Evolutionary conservation across 305 asterid species (phyloP).

Genomic region (Petunia hybrid): DNA sequence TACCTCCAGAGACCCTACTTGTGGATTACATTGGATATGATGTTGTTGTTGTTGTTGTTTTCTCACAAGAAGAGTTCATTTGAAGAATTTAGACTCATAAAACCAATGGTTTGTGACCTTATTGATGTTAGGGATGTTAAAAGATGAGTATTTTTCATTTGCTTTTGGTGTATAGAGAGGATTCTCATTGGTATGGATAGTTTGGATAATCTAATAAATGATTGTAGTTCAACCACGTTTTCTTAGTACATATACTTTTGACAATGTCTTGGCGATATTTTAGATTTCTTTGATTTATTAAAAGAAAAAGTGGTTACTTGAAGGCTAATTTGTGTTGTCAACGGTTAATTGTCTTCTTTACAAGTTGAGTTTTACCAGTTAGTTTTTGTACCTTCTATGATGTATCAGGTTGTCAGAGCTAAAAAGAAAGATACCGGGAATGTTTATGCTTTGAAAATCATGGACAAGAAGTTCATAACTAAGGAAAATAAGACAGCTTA

Average conservation of each 20-base stretch:
- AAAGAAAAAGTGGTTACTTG: not conserved
- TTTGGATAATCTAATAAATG: not conserved
- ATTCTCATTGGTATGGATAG: constrained; percentile 7
- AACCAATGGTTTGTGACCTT: not conserved
- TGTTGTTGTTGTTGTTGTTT: too few species aligned
- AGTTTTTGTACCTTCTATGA: constrained; percentile 17
- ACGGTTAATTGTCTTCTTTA: not conserved
- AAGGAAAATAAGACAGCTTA: constrained; percentile 98
- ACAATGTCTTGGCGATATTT: not conserved
- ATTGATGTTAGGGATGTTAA: constrained; percentile 1
- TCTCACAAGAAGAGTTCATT: constrained; percentile 4
- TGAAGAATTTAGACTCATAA: not conserved
- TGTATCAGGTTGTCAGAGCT: constrained; percentile 90
- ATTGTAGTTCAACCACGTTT: constrained; percentile 3
- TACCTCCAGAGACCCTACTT: too few species aligned
- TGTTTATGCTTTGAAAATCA: constrained; percentile 95
- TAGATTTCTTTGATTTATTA: constrained; percentile 12
- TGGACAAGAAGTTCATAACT: constrained; percentile 98
- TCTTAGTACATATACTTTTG: not conserved
- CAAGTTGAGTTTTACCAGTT: constrained; percentile 12
- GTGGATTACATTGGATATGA: too few species aligned
- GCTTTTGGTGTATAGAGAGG: constrained; percentile 10
- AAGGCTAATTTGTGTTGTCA: not conserved
- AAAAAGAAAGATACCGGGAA: constrained; percentile 91
- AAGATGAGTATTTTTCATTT: constrained; percentile 24